Evolutionary conservation across 1,284 basidiomycete genomes (phyloP).

Genomic region (Austropuccinia psidii): DNA sequence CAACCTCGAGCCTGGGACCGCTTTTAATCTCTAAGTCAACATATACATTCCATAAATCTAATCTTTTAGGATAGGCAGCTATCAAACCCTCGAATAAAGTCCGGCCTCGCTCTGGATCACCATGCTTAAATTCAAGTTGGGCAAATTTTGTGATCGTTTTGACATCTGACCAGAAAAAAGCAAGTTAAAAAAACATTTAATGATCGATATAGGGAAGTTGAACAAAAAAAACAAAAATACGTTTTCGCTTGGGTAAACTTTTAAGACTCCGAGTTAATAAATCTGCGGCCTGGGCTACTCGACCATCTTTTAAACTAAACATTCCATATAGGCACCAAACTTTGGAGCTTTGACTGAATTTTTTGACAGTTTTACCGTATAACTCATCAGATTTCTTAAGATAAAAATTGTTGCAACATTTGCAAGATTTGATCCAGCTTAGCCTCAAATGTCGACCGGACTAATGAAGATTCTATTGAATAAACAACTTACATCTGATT

Average conservation of each 20-base stretch:
- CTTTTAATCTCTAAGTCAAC: constrained; percentile 81
- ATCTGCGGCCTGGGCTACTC: background rate
- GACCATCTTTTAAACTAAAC: constrained; percentile 27
- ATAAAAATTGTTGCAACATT: background rate
- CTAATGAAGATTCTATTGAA: background rate
- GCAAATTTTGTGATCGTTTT: constrained; percentile 92
- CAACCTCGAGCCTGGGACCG: constrained; percentile 56
- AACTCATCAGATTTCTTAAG: constrained; percentile 33
- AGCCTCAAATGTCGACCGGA: background rate
- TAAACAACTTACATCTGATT: constrained; percentile 58
- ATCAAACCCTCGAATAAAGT: constrained; percentile 96
- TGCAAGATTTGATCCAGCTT: background rate
- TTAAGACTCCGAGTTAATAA: constrained; percentile 65
- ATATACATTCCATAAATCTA: constrained; percentile 94
- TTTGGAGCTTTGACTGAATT: constrained; percentile 27
- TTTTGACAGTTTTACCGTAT: constrained; percentile 24
- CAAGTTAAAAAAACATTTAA: background rate
- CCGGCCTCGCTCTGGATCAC: constrained; percentile 85
- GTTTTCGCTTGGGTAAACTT: constrained; percentile 87
- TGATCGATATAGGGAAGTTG: background rate
- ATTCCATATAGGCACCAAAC: constrained; percentile 27
- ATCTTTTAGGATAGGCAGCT: constrained; percentile 83
- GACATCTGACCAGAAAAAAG: constrained; percentile 58
- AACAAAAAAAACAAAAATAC: constrained; percentile 53
- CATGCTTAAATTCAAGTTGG: constrained; percentile 86